These are phyloP conservation scores for Pelomyxa schiedti DNA, from an alignment of 78 protist species.

Conservation along the genomic window DNA sequence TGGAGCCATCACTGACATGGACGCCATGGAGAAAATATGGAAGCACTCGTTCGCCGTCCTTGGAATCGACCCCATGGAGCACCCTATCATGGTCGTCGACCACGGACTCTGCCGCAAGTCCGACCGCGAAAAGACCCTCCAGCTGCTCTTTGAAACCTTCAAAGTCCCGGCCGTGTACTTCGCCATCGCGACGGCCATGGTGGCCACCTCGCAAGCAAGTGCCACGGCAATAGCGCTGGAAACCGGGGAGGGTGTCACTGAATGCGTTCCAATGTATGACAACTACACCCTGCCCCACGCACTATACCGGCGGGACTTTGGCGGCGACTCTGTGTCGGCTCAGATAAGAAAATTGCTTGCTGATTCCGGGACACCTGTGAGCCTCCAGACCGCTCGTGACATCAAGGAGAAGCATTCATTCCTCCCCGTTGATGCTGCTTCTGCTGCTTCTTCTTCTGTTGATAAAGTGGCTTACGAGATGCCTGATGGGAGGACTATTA, in stretches of 20 bases:
- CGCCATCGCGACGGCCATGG: conserved; percentile 46
- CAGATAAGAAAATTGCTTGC: too few species aligned
- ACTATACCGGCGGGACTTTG: conserved; percentile 13
- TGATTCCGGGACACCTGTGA: too few species aligned
- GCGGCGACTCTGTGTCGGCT: too few species aligned
- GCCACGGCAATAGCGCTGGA: conserved; percentile 64
- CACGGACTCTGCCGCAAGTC: conserved; percentile 35
- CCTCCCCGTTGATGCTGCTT: conserved; percentile 57
- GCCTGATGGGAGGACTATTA: conserved; percentile 51
- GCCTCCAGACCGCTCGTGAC: conserved; percentile 50
- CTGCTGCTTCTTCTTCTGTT: too few species aligned
- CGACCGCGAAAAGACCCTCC: conserved; percentile 38
- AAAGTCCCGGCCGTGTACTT: conserved; percentile 6
- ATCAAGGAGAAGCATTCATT: conserved; percentile 59
- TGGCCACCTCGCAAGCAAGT: background rate
- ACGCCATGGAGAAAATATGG: background rate
- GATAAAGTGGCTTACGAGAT: conserved; percentile 47
- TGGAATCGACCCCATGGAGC: conserved; percentile 24
- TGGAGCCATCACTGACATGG: background rate
- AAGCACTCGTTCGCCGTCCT: too few species aligned
- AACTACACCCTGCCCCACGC: conserved; percentile 72
- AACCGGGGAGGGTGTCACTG: conserved; percentile 50
- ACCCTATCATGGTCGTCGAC: conserved; percentile 34
- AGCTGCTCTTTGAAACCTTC: conserved; percentile 59
- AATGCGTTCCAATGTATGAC: conserved; percentile 79